Evolutionary conservation across 73 alveolate species (phyloP).

Genomic region (Paramecium sonneborni): DNA sequence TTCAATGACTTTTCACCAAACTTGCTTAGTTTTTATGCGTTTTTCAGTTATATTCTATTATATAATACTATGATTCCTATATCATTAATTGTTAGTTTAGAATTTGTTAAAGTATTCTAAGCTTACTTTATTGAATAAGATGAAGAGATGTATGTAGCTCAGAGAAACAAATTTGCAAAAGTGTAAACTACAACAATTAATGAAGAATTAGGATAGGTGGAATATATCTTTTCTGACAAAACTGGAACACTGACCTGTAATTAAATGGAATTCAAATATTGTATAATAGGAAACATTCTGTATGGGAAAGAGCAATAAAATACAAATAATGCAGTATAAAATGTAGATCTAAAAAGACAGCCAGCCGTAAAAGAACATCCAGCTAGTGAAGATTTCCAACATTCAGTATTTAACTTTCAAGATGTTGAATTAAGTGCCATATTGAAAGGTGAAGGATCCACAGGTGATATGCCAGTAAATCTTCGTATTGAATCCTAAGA

Average conservation of each 20-base stretch:
- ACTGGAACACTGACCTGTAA: conserved; percentile 88
- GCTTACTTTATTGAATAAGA: conserved; percentile 78
- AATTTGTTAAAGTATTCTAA: conserved; percentile 77
- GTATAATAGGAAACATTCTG: conserved; percentile 69
- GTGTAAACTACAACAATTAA: conserved; percentile 74
- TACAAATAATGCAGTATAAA: neutral
- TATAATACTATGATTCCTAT: conserved; percentile 86
- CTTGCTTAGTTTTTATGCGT: conserved; percentile 47
- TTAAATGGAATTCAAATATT: conserved; percentile 81
- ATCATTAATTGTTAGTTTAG: conserved; percentile 76
- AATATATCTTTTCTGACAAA: conserved; percentile 86
- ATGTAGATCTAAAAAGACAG: conserved; percentile 34
- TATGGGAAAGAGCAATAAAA: conserved; percentile 1
- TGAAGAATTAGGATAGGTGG: conserved; percentile 86
- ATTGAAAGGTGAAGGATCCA: neutral
- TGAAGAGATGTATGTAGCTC: conserved; percentile 66
- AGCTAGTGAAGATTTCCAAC: conserved; percentile 7
- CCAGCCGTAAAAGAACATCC: neutral
- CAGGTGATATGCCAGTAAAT: neutral
- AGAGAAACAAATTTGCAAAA: conserved; percentile 73
- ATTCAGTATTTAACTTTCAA: conserved; percentile 9
- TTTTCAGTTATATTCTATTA: conserved; percentile 81
- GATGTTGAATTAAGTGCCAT: conserved; percentile 11
- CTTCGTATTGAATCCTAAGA: neutral
- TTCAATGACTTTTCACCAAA: conserved; percentile 34